A percentile compares a stretch with the other conserved stretches of the same genome.
Evolutionary conservation across 306 rosid genomes (phyloP).

Genomic region (Corylus americana): DNA sequence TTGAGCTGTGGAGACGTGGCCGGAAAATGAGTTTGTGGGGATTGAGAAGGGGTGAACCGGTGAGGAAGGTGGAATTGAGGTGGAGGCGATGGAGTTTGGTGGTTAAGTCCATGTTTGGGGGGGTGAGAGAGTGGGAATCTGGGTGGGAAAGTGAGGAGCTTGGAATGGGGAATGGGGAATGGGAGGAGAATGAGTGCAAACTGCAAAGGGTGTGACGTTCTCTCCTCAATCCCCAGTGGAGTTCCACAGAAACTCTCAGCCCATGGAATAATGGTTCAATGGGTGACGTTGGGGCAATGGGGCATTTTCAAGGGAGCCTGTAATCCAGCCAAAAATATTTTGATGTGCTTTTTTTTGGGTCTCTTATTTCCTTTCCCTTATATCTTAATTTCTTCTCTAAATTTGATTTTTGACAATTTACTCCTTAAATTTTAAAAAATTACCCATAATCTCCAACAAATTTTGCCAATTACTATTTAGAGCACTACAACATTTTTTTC

Average conservation of each 20-base stretch:
- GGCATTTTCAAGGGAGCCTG: neutral
- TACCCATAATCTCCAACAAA: too few relatives aligned
- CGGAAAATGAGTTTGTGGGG: conserved; percentile 37
- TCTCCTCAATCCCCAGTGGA: neutral
- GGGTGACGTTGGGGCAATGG: neutral
- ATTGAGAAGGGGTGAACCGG: conserved; percentile 54
- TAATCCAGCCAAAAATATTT: too few relatives aligned
- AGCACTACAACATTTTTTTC: too few relatives aligned
- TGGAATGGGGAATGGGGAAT: neutral
- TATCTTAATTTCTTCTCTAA: too few relatives aligned
- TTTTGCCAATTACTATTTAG: too few relatives aligned
- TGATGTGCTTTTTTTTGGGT: too few relatives aligned
- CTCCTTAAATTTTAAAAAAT: neutral
- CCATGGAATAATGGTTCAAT: neutral
- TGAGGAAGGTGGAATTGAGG: conserved; percentile 61
- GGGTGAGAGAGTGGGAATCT: neutral
- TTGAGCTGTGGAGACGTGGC: conserved; percentile 25
- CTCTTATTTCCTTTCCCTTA: too few relatives aligned
- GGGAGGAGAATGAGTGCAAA: neutral
- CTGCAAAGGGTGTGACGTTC: neutral
- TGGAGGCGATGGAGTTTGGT: conserved; percentile 68
- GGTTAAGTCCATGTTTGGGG: conserved; percentile 56
- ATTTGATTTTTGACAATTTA: neutral
- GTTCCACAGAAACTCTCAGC: conserved; percentile 9
- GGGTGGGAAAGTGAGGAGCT: neutral